Percentiles rank a stretch among this genome's conserved stretches.
These are phyloP conservation scores for Violaceomyces palustris DNA, from an alignment of 1,284 basidiomycete genomes.

Conservation along the genomic window DNA sequence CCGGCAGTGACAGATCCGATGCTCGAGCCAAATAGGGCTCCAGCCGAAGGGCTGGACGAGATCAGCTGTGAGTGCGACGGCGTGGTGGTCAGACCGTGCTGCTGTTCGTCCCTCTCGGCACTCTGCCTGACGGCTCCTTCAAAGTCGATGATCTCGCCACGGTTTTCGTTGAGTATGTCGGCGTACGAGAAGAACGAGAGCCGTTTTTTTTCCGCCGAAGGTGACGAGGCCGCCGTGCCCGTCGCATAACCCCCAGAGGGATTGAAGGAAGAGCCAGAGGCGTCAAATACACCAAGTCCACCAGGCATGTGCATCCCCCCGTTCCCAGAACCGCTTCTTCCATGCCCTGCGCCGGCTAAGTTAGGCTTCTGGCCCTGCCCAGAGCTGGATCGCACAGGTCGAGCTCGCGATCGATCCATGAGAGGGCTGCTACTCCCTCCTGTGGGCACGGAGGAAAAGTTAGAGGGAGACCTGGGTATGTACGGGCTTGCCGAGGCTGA, in stretches of 20 bases:
- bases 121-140: conserved; percentile 27
- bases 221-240: conserved; percentile 12
- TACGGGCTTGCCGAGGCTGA: conserved; percentile 31
- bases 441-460: conserved; percentile 11
- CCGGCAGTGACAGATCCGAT: neutral
- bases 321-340: no score
- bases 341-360: neutral
- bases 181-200: conserved; percentile 48
- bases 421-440: conserved; percentile 15
- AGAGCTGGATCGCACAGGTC: neutral
- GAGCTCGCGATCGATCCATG: conserved; percentile 8
- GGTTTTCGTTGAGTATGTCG: conserved; percentile 45
- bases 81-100: conserved; percentile 17
- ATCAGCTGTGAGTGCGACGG: no score
- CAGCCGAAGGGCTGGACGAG: conserved; percentile 3
- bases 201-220: conserved; percentile 33
- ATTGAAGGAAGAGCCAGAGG: conserved; percentile 19
- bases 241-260: no score
- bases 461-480: conserved; percentile 23
- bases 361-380: conserved; percentile 8
- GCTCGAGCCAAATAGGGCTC: conserved; percentile 3
- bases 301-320: conserved; percentile 12
- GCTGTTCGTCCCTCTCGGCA: conserved; percentile 26
- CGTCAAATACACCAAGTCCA: conserved; percentile 27
- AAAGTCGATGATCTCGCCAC: conserved; percentile 37